Evolutionary conservation across 306 rosid genomes (phyloP).

Genomic region (Echinosophora koreensis): DNA sequence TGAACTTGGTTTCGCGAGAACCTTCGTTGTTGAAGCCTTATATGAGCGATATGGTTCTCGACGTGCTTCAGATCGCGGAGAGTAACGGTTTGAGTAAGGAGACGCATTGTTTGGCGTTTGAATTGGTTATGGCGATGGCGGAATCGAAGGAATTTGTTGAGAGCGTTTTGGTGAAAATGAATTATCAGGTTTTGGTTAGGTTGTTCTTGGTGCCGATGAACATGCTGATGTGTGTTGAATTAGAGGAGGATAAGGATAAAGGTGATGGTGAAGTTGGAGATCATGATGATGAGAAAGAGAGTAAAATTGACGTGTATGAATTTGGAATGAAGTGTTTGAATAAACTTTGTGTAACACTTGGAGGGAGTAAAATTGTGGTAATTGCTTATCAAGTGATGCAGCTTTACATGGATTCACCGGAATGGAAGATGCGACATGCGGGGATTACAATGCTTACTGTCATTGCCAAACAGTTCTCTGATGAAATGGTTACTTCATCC

Average conservation of each 20-base stretch:
- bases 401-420: slow-evolving; percentile 40
- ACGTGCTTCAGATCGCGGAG: slow-evolving; percentile 58
- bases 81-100: slow-evolving; percentile 11
- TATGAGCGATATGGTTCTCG: slow-evolving; percentile 50
- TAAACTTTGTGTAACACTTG: slow-evolving; percentile 43
- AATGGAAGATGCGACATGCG: slow-evolving; percentile 58
- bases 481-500: slow-evolving; percentile 52
- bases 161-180: slow-evolving; percentile 20
- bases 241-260: slow-evolving; percentile 33
- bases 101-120: slow-evolving; percentile 45
- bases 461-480: slow-evolving; percentile 47
- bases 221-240: slow-evolving; percentile 20
- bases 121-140: slow-evolving; percentile 42
- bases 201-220: slow-evolving; percentile 43
- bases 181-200: slow-evolving; percentile 32
- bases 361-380: slow-evolving; percentile 26
- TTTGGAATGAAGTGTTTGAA: slow-evolving; percentile 51
- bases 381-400: slow-evolving; percentile 34
- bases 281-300: slow-evolving; percentile 6
- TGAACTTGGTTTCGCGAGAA: slow-evolving; percentile 36
- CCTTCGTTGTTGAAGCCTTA: slow-evolving; percentile 47
- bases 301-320: slow-evolving; percentile 8
- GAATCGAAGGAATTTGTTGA: slow-evolving; percentile 43
- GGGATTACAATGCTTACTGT: slow-evolving; percentile 51
- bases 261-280: background rate